phyloP scores from a whole-genome alignment of 2,329 filamentous ascomycete species.

The Penicillium sp. region DNA sequence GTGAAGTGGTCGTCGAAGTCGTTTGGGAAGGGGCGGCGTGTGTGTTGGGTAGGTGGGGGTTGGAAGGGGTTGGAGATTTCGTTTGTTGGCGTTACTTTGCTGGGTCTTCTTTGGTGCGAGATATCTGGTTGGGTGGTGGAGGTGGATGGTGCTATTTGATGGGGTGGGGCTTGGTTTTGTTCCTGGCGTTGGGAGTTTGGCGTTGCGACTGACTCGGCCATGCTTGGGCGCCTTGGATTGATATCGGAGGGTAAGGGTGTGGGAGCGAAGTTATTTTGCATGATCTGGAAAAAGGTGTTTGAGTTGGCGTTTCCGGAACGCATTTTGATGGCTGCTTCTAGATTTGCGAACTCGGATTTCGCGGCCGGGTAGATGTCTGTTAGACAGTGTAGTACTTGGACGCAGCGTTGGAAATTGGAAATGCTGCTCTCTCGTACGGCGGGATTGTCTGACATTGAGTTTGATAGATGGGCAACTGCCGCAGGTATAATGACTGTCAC shows the following conservation, averaged over 20 bases:
- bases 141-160: neutral
- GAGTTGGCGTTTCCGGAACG: constrained; percentile 31
- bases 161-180: neutral
- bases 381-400: constrained; percentile 80
- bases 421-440: constrained; percentile 71
- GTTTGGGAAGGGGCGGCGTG: constrained; percentile 25
- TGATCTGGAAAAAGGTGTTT: constrained; percentile 37
- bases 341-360: constrained; percentile 64
- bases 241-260: constrained; percentile 11
- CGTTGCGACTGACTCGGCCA: constrained; percentile 14
- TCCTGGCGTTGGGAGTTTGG: constrained; percentile 8
- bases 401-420: constrained; percentile 79
- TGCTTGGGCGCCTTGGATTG: constrained; percentile 20
- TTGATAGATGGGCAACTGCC: constrained; percentile 85
- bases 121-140: neutral
- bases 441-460: constrained; percentile 77
- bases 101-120: constrained; percentile 7
- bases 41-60: constrained; percentile 5
- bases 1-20: constrained; percentile 32
- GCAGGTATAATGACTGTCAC: constrained; percentile 85
- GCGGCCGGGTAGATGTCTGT: constrained; percentile 85
- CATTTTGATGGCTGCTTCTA: constrained; percentile 39
- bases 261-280: constrained; percentile 33
- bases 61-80: neutral
- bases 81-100: constrained; percentile 3